These are phyloP conservation scores for Rosa hybrid DNA, from an alignment of 331 rosid species.

Conservation along the genomic window DNA sequence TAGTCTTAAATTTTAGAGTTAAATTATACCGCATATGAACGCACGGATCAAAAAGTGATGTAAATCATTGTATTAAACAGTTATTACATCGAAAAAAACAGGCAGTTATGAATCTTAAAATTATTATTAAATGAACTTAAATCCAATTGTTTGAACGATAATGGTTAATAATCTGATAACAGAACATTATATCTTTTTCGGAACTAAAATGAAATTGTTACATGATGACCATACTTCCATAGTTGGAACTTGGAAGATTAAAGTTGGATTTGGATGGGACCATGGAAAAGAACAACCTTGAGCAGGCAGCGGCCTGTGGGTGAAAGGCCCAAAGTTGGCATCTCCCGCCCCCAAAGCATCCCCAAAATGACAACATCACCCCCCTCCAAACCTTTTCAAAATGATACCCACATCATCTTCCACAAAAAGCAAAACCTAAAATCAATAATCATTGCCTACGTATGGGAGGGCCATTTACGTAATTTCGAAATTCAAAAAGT, in stretches of 20 bases:
- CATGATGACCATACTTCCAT: neutral
- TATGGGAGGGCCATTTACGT: neutral
- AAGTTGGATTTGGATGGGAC: constrained; percentile 8
- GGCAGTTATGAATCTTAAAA: neutral
- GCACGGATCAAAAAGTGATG: too few relatives aligned
- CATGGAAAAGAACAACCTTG: neutral
- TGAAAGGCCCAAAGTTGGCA: constrained; percentile 13
- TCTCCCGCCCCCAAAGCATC: neutral
- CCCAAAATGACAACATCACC: neutral
- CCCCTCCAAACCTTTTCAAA: neutral
- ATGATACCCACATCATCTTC: neutral
- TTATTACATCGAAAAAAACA: neutral
- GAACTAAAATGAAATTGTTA: too few relatives aligned
- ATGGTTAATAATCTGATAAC: neutral
- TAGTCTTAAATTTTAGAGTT: neutral
- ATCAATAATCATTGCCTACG: neutral
- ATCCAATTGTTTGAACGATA: neutral
- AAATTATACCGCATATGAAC: too few relatives aligned
- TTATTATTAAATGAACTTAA: neutral
- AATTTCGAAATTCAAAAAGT: neutral
- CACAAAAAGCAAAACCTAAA: neutral
- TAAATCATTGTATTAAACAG: too few relatives aligned
- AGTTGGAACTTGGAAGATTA: neutral
- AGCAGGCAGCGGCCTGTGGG: constrained; percentile 12
- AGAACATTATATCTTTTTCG: neutral